phyloP scores from a whole-genome alignment of 352 stramenopile species.

The Globisporangium nodosum region DNA sequence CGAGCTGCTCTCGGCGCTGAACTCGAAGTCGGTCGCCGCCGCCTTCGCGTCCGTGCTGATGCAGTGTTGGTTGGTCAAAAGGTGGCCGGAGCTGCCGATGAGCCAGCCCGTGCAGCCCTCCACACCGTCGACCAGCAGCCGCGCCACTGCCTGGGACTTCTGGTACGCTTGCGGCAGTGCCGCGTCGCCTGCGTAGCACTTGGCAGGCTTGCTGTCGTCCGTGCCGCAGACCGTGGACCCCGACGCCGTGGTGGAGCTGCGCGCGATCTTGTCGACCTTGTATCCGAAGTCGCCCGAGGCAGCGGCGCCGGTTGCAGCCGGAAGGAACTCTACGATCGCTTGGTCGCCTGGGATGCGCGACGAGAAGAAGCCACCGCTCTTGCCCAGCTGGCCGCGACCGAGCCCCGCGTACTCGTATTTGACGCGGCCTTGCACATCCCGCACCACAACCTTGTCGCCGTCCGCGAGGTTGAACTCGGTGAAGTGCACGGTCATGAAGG shows the following conservation, averaged over 20 bases:
- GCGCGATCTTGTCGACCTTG: conserved; percentile 26
- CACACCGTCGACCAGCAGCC: conserved; percentile 24
- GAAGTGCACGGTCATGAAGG: conserved; percentile 40
- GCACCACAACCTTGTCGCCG: conserved; percentile 22
- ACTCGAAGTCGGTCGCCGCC: conserved; percentile 23
- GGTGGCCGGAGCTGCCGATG: conserved; percentile 28
- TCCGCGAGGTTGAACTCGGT: conserved; percentile 26
- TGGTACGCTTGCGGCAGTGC: conserved; percentile 14
- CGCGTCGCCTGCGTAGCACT: conserved; percentile 25
- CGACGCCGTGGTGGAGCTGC: conserved; percentile 15
- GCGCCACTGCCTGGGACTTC: conserved; percentile 25
- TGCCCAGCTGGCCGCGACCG: conserved; percentile 24
- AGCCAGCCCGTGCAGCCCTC: conserved; percentile 38
- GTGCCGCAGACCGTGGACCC: conserved; percentile 25
- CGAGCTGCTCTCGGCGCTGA: conserved; percentile 25
- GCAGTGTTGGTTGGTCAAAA: conserved; percentile 47
- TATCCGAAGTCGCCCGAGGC: conserved; percentile 20
- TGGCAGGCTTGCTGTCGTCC: conserved; percentile 24
- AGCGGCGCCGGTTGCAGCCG: conserved; percentile 1
- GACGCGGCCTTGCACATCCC: conserved; percentile 10
- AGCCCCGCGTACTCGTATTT: conserved; percentile 22
- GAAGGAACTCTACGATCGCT: conserved; percentile 22
- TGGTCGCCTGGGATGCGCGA: conserved; percentile 15
- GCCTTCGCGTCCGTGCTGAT: conserved; percentile 20
- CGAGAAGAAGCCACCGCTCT: conserved; percentile 30